Conservation (phyloP, 73 alveolate species). For the Paramecium sonneborni region DNA sequence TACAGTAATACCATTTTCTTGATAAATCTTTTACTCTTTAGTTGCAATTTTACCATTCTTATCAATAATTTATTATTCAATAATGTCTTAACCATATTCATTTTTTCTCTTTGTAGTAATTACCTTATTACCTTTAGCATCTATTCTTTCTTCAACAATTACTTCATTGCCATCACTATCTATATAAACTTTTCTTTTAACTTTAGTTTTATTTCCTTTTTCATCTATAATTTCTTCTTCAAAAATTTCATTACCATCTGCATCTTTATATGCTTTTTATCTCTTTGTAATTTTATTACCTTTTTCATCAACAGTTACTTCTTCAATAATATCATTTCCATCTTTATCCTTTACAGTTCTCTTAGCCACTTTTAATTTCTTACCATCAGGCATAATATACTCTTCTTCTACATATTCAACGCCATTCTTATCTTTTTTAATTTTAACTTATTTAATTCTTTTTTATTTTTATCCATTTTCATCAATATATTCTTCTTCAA, state of each 20-base stretch:
- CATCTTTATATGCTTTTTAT: slow-evolving; percentile 45
- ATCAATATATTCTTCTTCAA: slow-evolving; percentile 63
- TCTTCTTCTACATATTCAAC: slow-evolving; percentile 62
- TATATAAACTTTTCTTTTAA: slow-evolving; percentile 40
- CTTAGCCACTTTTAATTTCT: slow-evolving; percentile 34
- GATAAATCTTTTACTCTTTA: neutral
- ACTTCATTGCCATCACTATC: slow-evolving; percentile 67
- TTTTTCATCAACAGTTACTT: slow-evolving; percentile 43
- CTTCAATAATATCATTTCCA: slow-evolving; percentile 61
- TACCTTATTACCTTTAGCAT: slow-evolving; percentile 63
- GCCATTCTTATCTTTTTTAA: slow-evolving; percentile 64
- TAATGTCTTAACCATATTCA: slow-evolving; percentile 60
- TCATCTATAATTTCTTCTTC: neutral
- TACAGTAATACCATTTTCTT: slow-evolving; percentile 2
- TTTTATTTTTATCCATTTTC: slow-evolving; percentile 54
- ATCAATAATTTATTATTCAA: slow-evolving; percentile 57
- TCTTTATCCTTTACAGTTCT: slow-evolving; percentile 58
- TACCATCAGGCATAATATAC: slow-evolving; percentile 45
- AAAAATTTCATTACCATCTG: slow-evolving; percentile 59
- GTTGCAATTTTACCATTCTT: slow-evolving; percentile 42
- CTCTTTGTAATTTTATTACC: slow-evolving; percentile 54
- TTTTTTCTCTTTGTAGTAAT: slow-evolving; percentile 58
- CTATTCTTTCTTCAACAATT: slow-evolving; percentile 53
- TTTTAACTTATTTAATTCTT: slow-evolving; percentile 54
- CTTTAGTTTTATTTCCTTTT: neutral